These are phyloP conservation scores for Cubamyces sp. DNA, from an alignment of 768 basidiomycete species.

Conservation along the genomic window DNA sequence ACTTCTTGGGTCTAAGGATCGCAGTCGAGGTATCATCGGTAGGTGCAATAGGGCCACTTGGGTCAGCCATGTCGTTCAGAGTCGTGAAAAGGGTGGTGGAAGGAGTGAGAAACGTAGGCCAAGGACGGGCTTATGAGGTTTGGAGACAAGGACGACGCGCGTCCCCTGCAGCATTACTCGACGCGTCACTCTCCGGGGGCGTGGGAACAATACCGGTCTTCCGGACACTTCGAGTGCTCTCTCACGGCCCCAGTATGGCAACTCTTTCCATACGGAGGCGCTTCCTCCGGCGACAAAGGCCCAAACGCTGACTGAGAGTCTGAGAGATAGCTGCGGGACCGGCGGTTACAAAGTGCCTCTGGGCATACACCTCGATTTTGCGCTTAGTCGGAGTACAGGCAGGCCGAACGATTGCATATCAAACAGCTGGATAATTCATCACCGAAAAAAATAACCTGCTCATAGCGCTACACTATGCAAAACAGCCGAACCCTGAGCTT, in stretches of 20 bases:
- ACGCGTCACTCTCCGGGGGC: constrained; percentile 27
- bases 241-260: constrained; percentile 15
- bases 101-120: constrained; percentile 19
- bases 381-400: too few relatives aligned
- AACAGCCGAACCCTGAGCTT: too few relatives aligned
- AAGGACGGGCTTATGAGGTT: constrained; percentile 28
- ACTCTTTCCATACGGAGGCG: not conserved
- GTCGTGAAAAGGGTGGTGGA: constrained; percentile 27
- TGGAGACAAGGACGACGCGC: constrained; percentile 36
- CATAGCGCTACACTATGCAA: too few relatives aligned
- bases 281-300: not conserved
- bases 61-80: constrained; percentile 45
- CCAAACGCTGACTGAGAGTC: not conserved
- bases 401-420: too few relatives aligned
- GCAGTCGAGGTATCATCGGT: constrained; percentile 92
- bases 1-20: constrained; percentile 96
- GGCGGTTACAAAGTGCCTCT: not conserved
- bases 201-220: constrained; percentile 28
- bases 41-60: constrained; percentile 82
- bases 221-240: constrained; percentile 32
- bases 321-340: not conserved
- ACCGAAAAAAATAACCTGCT: too few relatives aligned
- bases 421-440: too few relatives aligned
- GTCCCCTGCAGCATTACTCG: constrained; percentile 29
- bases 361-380: too few relatives aligned